These are phyloP conservation scores for Boletus pseudopeckii DNA, from an alignment of 768 basidiomycete genomes.

Conservation along the genomic window DNA sequence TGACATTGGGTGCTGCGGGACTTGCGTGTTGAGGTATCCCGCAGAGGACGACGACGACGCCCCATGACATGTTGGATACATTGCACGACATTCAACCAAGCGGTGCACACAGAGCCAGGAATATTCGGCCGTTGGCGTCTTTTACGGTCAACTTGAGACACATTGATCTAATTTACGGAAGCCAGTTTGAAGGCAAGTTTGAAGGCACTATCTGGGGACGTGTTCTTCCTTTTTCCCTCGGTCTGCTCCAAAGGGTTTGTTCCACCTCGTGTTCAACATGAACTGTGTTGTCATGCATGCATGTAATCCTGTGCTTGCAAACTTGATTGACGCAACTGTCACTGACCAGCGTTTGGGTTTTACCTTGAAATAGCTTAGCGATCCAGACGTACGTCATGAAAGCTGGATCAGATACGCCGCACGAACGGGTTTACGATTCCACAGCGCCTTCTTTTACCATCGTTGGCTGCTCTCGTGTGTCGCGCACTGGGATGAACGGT, in stretches of 20 bases:
- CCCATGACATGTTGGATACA: not conserved
- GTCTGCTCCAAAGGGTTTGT: conserved; percentile 9
- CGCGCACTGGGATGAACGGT: conserved; percentile 9
- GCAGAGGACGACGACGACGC: not conserved
- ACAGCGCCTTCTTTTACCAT: conserved; percentile 18
- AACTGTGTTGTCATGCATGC: conserved; percentile 14
- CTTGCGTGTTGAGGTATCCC: conserved; percentile 6
- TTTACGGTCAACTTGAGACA: conserved; percentile 2
- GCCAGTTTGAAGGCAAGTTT: conserved; percentile 5
- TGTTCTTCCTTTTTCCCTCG: conserved; percentile 5
- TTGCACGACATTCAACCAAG: conserved; percentile 5
- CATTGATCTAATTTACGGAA: conserved; percentile 10
- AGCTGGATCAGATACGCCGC: conserved; percentile 2
- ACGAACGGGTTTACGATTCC: conserved; percentile 13
- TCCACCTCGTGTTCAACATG: conserved; percentile 25
- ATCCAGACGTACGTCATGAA: conserved; percentile 25
- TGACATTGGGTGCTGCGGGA: not conserved
- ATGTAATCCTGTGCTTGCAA: conserved; percentile 15
- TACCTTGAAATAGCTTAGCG: conserved; percentile 19
- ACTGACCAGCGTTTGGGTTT: conserved; percentile 22
- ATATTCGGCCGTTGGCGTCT: conserved; percentile 2
- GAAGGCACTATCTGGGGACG: conserved; percentile 5
- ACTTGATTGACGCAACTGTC: conserved; percentile 6
- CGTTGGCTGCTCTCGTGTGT: conserved; percentile 12
- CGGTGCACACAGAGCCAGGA: not conserved